Evolutionary conservation across 2,329 filamentous ascomycete species (phyloP).

Genomic region (Venturia oleaginea): DNA sequence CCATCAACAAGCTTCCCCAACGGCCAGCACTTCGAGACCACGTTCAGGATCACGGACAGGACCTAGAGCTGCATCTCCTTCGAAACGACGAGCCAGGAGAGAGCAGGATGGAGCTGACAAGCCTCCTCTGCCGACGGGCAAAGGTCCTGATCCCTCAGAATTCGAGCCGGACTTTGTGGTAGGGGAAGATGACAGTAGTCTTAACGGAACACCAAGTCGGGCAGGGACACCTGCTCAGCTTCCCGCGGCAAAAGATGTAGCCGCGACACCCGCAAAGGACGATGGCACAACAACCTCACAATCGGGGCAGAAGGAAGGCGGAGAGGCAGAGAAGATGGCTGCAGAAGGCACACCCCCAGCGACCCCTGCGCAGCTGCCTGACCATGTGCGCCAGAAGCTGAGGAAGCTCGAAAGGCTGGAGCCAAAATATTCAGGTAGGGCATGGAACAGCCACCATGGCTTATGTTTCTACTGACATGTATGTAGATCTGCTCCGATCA

Average conservation of each 20-base stretch:
- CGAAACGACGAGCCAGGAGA: conserved; percentile 22
- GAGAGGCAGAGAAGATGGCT: conserved; percentile 22
- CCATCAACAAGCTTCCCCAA: conserved; percentile 34
- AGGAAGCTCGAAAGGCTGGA: conserved; percentile 87
- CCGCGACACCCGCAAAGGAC: conserved; percentile 7
- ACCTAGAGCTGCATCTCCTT: conserved; percentile 20
- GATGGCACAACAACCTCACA: conserved; percentile 9
- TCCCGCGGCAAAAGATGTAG: conserved; percentile 20
- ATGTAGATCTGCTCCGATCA: conserved; percentile 74
- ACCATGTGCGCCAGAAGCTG: conserved; percentile 66
- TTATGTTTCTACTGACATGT: conserved; percentile 13
- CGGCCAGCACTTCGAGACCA: conserved; percentile 35
- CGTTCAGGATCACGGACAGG: conserved; percentile 33
- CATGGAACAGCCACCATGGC: not conserved
- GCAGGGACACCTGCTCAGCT: conserved; percentile 6
- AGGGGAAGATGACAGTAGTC: conserved; percentile 59
- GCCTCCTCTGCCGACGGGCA: conserved; percentile 32
- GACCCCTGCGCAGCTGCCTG: conserved; percentile 51
- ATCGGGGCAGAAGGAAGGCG: conserved; percentile 24
- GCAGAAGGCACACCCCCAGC: conserved; percentile 17
- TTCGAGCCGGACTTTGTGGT: conserved; percentile 82
- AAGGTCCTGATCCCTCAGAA: conserved; percentile 70
- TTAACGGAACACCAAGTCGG: conserved; percentile 49
- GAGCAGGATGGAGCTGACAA: conserved; percentile 19
- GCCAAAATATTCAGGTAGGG: conserved; percentile 68